A percentile compares a stretch with the other conserved stretches of the same genome.
phyloP scores from a whole-genome alignment of 2,329 filamentous ascomycete species.

The Aspergillus transmontanensis region DNA sequence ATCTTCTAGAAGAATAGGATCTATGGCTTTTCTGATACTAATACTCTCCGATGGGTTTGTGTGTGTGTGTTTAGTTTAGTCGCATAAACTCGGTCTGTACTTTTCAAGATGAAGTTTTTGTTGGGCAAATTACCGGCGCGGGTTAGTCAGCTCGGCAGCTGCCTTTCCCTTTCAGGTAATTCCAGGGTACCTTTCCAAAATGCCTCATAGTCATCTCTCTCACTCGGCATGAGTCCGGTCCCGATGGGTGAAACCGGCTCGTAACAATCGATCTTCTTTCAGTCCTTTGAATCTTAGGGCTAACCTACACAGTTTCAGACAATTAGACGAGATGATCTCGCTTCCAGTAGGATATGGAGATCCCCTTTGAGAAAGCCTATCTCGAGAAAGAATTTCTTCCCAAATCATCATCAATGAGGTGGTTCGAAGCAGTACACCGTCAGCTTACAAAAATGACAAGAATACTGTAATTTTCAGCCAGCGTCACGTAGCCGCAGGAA shows the following conservation, averaged over 20 bases:
- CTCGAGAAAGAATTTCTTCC: background rate
- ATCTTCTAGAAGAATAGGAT: background rate
- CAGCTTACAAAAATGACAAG: background rate
- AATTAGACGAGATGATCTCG: background rate
- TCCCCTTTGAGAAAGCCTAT: no score
- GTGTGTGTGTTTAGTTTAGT: background rate
- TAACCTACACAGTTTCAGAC: background rate
- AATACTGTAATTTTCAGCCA: constrained; percentile 9
- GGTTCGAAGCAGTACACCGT: background rate
- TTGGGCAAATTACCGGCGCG: background rate
- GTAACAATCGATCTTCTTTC: constrained; percentile 1
- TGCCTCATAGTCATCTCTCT: constrained; percentile 21
- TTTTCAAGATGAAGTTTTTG: background rate
- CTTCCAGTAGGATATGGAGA: background rate
- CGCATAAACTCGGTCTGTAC: background rate
- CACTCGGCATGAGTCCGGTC: constrained; percentile 1
- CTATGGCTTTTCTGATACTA: background rate
- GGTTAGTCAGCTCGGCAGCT: constrained; percentile 4
- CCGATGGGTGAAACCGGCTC: constrained; percentile 11
- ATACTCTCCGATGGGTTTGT: background rate
- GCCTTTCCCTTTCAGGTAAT: background rate
- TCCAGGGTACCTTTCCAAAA: constrained; percentile 14
- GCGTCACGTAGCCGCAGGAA: constrained; percentile 29
- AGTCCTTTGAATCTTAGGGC: background rate
- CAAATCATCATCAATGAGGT: background rate